phyloP scores from a whole-genome alignment of 2,329 filamentous ascomycete genomes.

The Verticillium tricorpus region DNA sequence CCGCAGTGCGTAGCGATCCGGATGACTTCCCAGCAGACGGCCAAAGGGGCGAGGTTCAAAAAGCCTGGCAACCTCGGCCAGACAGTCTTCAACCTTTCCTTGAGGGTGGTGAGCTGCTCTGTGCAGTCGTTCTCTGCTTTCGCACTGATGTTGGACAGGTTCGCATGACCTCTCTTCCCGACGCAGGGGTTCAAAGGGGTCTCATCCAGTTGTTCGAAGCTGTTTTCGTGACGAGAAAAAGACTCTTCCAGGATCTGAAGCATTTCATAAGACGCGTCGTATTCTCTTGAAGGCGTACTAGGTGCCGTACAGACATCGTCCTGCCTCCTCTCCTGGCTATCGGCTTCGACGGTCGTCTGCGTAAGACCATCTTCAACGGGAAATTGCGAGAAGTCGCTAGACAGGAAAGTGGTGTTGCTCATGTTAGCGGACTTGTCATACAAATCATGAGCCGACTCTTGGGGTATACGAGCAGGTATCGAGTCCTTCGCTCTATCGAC shows the following conservation, averaged over 20 bases:
- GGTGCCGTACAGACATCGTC: neutral
- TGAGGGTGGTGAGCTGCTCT: neutral
- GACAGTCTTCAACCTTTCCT: neutral
- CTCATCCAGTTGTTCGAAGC: conserved; percentile 3
- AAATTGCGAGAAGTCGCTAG: conserved; percentile 11
- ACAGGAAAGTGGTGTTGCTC: neutral
- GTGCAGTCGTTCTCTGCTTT: neutral
- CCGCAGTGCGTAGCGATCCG: conserved; percentile 42
- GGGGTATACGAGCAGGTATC: neutral
- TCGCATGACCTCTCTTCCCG: neutral
- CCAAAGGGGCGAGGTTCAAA: conserved; percentile 40
- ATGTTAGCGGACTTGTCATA: neutral
- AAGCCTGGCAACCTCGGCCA: conserved; percentile 7
- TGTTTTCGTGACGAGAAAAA: neutral
- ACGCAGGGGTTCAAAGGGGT: neutral
- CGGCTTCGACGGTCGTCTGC: neutral
- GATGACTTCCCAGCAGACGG: conserved; percentile 48
- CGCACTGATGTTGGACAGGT: neutral
- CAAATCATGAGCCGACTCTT: neutral
- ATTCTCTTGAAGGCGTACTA: neutral
- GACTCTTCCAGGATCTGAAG: neutral
- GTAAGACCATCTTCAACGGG: conserved; percentile 4
- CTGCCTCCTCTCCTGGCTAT: neutral
- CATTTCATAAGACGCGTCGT: neutral
- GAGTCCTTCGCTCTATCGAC: neutral